Base-by-base conservation (phyloP, 1,139 yeast genomes). In the Nakaseomyces glabratus region DNA sequence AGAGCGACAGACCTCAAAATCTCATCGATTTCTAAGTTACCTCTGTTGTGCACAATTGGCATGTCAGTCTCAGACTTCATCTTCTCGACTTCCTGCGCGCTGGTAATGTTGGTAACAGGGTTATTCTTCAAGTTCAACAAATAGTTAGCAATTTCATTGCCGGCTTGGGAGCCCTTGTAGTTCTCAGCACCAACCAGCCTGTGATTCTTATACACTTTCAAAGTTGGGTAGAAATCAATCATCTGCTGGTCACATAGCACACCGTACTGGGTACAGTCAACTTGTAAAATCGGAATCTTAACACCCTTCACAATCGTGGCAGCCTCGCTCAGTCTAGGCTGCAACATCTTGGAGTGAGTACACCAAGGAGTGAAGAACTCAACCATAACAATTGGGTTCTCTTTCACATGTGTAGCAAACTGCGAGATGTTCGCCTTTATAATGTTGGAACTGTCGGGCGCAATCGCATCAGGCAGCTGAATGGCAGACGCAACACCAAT, bases 311-410 rank as follows among this genome's bases (percentile, higher is more conserved):
- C 69, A 19, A 57, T 50, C 44, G 82, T 77, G 34, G 98, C 95
- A 34, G 97, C 98, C 50, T 69, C 61, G 45, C 78, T 71, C 55
- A 73, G 84, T 61, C 90, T 88, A 31, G 97, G 97, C 15, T 86
- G 95, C 46, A 93, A 69, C 41, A 75, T 73, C 70, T 90, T 84
- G 67, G 98, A 90, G 66, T 90, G 95, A n/a, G 97, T 96, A 68
- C 97, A 90, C 97, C 97, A 88, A 55, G 98, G 96, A 18, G 97
- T 96, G 60, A 78, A 90, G 66, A 90, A 90, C 66, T 90, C 97
- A 25, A 95, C 90, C 46, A 90, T 68, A 15, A 85, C 90, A 49
- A 88, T 68, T 24, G 88, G 82, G 62, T 85, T 78, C 37, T 70
- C 73, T 29, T 65, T 65, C 45, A 90, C 62, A 59, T 82, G 84